Base-by-base conservation (phyloP, 1,284 basidiomycete species). In the Boletus sp. region DNA sequence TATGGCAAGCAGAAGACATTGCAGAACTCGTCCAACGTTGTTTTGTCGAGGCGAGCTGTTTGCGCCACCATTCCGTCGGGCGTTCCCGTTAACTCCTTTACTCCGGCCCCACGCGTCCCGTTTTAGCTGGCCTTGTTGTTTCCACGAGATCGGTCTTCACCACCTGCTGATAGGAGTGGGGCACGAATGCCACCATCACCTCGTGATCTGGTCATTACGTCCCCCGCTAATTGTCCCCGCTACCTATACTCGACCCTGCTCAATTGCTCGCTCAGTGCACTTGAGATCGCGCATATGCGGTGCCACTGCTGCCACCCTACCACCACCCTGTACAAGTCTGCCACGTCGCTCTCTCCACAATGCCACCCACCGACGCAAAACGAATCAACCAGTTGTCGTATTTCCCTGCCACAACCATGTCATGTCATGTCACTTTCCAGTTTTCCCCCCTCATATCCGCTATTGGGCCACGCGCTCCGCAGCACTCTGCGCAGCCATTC, bases 131-230 rank as follows among this genome's bases (percentile, higher is more conserved):
- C 49, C 49, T 39, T 41, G 47, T 54, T 44, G 50, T 47, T 14
- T 46, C 41, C 39, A 53, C 49, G 45, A 56, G 48, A 59, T 52
- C 56, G 47, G 39, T n/a, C n/a, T n/a, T n/a, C n/a, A n/a, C n/a
- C n/a, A n/a, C n/a, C n/a, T 43, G 43, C 40, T 51, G 52, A 66
- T 65, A 61, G 58, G 56, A 63, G 58, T 60, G 45, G 52, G n/a
- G 44, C 35, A 5, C 25, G 23, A 22, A 38, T 38, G 57, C 51
- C 57, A 54, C 50, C 22, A 45, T 49, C 37, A 41, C 27, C 46
- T 3, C 48, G 39, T 49, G 45, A 49, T 26, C 29, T 37, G 33
- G 17, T 38, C 32, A 33, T 47, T 44, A 47, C 46, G 46, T 27
- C 32, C 32, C 22, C 25, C 9, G 13, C 37, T n/a, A 19, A 37